A percentile compares a stretch with the other conserved stretches of the same genome.
These are phyloP conservation scores for Colletotrichum eleusines DNA, from an alignment of 2,329 filamentous ascomycete genomes.

Conservation along the genomic window DNA sequence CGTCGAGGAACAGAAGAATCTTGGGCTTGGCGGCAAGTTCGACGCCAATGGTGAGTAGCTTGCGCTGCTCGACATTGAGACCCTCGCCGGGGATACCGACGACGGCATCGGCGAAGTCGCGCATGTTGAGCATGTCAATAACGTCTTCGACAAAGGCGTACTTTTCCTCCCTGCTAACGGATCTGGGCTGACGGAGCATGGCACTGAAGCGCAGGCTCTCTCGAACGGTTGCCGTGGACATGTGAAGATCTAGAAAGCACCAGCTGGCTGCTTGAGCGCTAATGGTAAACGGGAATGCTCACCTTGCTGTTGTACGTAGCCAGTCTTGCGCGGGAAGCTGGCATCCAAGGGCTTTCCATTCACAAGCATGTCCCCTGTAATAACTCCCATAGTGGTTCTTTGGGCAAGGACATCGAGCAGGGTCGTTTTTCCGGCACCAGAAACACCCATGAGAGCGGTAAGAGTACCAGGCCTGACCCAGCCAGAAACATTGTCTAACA, in stretches of 20 bases:
- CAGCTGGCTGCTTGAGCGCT: background rate
- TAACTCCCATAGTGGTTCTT: constrained; percentile 70
- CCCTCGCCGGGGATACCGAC: constrained; percentile 73
- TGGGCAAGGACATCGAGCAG: constrained; percentile 58
- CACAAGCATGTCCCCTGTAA: constrained; percentile 75
- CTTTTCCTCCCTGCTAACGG: constrained; percentile 68
- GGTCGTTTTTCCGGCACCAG: constrained; percentile 59
- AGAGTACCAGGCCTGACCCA: constrained; percentile 87
- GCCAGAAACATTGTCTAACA: constrained; percentile 84
- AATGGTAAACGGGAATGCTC: background rate
- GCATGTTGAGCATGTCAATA: constrained; percentile 75
- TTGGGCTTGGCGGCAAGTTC: constrained; percentile 68
- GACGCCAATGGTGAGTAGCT: constrained; percentile 72
- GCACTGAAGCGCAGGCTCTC: constrained; percentile 68
- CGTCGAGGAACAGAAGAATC: constrained; percentile 72
- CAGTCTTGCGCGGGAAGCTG: constrained; percentile 74
- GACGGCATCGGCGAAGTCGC: constrained; percentile 74
- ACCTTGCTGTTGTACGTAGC: constrained; percentile 76
- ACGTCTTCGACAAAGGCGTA: constrained; percentile 72
- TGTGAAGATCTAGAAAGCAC: constrained; percentile 62
- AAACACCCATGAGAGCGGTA: constrained; percentile 81
- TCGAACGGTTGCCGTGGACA: constrained; percentile 66
- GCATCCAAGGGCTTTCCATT: constrained; percentile 68
- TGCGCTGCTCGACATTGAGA: constrained; percentile 72
- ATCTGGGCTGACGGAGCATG: constrained; percentile 67